Evolutionary conservation across 768 basidiomycete genomes (phyloP), one percentile per base, ranked within the genome.

Genomic region (Strobilomyces confusus): DNA sequence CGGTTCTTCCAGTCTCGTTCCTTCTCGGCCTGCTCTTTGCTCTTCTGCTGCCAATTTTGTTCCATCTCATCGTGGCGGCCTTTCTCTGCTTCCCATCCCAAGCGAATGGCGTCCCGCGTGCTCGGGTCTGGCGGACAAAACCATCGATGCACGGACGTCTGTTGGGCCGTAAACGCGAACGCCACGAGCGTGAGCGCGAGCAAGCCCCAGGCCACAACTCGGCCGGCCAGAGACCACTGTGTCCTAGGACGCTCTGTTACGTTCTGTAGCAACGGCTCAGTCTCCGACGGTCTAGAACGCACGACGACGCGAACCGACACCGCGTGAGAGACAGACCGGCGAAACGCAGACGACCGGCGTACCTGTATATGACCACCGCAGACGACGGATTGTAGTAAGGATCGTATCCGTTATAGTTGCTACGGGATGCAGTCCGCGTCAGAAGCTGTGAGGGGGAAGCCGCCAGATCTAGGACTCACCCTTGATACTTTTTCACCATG

Each of bases 51-150:
- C 29, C 11, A 11, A 30, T 30, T 11, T n/a, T n/a, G n/a, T n/a
- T 30, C 11, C 29, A 5, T 11, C 6, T 30, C 29, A 11, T 33
- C 32, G 15, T 34, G 34, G 14, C 14, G 34, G 8, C 26, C 4
- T 26, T 8, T 33, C 14, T 34, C 34, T 15, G 5, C 15, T 14
- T 34, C 14, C 34, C 15, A 33, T 26, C 8, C 8, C 26, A 26
- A 8, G 8, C 26, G 26, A 26, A 26, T 4, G 26, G 26, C 26
- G 8, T 26, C 8, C 26, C 26, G 8, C 26, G 4, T 26, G 4
- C 4, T 26, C 26, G 26, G 32, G 15, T 59, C 57, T 0, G 38
- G 51, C 1, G 60, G 52, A 45, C 60, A 61, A 5, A 5, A 26
- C 11, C 11, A 1, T 33, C 47, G 19, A n/a, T 59, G 61, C 14